Evolutionary conservation across 2,329 filamentous ascomycete genomes (phyloP).

Genomic region (Beauveria caledonica): DNA sequence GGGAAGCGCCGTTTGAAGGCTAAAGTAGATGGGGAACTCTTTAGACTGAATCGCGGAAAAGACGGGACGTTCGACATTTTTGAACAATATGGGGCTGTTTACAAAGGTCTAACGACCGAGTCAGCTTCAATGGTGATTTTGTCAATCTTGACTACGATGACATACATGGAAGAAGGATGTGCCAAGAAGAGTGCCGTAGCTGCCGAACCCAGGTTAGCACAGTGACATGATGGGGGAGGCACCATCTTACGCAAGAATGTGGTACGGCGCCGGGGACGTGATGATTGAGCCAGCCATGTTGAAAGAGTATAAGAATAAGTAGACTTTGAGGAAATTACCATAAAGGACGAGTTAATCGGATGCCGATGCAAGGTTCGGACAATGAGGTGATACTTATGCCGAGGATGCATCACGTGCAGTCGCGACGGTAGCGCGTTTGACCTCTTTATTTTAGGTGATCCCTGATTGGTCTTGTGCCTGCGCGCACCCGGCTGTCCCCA

Average conservation of each 20-base stretch:
- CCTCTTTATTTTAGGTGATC: neutral
- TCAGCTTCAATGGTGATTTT: slow-evolving; percentile 10
- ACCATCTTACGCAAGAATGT: slow-evolving; percentile 57
- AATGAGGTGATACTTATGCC: neutral
- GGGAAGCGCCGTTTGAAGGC: slow-evolving; percentile 70
- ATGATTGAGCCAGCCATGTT: slow-evolving; percentile 45
- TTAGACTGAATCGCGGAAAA: slow-evolving; percentile 75
- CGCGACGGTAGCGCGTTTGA: slow-evolving; percentile 6
- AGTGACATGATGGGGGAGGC: neutral
- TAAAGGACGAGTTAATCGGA: neutral
- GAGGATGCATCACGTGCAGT: slow-evolving; percentile 8
- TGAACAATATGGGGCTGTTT: slow-evolving; percentile 67
- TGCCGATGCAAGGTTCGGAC: neutral
- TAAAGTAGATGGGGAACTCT: slow-evolving; percentile 85
- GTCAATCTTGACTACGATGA: neutral
- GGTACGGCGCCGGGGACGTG: slow-evolving; percentile 62
- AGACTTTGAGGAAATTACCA: neutral
- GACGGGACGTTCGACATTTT: slow-evolving; percentile 64
- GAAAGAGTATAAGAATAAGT: slow-evolving; percentile 1
- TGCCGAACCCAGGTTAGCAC: slow-evolving; percentile 30
- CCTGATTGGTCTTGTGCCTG: neutral
- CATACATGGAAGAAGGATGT: slow-evolving; percentile 75
- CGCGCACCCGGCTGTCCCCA: neutral
- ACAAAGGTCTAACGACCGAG: slow-evolving; percentile 56
- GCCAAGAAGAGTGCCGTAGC: slow-evolving; percentile 82